These are phyloP conservation scores for Colletotrichum shisoi DNA, from an alignment of 2,329 filamentous ascomycete species.

Conservation along the genomic window DNA sequence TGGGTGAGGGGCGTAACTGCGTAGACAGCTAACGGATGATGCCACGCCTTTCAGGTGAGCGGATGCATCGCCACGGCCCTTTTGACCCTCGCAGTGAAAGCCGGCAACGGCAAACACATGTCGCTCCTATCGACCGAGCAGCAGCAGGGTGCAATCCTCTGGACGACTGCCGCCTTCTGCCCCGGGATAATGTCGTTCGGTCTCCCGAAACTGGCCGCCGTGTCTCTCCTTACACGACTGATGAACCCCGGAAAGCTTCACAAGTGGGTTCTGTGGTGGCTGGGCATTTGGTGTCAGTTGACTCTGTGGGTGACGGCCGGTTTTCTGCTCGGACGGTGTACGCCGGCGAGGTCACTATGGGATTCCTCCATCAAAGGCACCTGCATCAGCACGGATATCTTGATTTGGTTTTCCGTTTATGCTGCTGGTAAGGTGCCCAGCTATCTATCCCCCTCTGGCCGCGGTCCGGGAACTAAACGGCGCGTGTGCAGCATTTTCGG, in stretches of 20 bases:
- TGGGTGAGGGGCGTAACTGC: not conserved
- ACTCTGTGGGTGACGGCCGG: slow-evolving; percentile 49
- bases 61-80: slow-evolving; percentile 46
- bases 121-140: slow-evolving; percentile 45
- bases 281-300: slow-evolving; percentile 47
- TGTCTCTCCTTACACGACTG: slow-evolving; percentile 50
- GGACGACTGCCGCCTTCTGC: slow-evolving; percentile 49
- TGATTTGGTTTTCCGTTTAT: slow-evolving; percentile 52
- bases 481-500: slow-evolving; percentile 45
- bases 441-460: rapidly evolving
- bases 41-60: not conserved
- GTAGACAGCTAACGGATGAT: no score
- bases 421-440: no score
- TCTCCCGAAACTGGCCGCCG: slow-evolving; percentile 54
- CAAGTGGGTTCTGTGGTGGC: slow-evolving; percentile 49
- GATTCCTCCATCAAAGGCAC: slow-evolving; percentile 46
- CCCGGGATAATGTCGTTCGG: slow-evolving; percentile 52
- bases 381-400: slow-evolving; percentile 48
- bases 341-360: slow-evolving; percentile 52
- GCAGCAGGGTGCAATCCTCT: slow-evolving; percentile 46
- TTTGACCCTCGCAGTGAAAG: slow-evolving; percentile 47
- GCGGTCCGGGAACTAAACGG: not conserved
- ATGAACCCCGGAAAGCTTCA: slow-evolving; percentile 50
- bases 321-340: slow-evolving; percentile 54
- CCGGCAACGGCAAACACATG: slow-evolving; percentile 53